These are phyloP conservation scores for Kluyveromyces siamensis DNA, from an alignment of 805 yeast species.

Conservation along the genomic window DNA sequence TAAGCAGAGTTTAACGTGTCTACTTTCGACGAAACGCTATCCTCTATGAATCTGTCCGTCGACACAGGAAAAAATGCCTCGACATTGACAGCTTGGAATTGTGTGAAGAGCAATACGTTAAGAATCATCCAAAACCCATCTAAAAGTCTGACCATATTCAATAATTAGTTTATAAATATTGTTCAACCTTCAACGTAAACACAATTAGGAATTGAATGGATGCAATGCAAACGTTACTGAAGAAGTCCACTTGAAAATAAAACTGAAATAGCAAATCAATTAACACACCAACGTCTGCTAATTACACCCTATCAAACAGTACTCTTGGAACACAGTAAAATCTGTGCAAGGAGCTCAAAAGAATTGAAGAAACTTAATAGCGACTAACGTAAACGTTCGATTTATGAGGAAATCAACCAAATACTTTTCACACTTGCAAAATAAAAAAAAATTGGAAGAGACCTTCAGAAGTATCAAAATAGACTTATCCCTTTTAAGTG, in stretches of 20 bases:
- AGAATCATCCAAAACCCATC: neutral
- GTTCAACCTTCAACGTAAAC: too few relatives aligned
- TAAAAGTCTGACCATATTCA: neutral
- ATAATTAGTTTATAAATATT: too few relatives aligned
- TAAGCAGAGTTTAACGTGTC: neutral
- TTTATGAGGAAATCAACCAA: too few relatives aligned
- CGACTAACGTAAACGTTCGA: too few relatives aligned
- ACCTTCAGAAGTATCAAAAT: too few relatives aligned
- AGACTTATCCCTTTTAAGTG: too few relatives aligned
- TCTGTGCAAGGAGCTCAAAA: neutral
- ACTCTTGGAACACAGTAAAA: too few relatives aligned
- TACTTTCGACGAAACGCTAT: neutral
- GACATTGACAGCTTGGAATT: neutral
- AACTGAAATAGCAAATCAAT: neutral
- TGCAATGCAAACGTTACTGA: neutral
- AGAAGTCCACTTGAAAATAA: neutral
- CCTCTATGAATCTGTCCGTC: neutral
- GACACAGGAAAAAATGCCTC: conserved; percentile 2
- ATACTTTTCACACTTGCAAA: too few relatives aligned
- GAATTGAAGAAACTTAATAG: neutral
- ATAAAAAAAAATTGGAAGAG: too few relatives aligned
- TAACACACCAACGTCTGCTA: neutral
- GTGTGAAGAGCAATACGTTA: neutral
- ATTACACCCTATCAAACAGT: neutral
- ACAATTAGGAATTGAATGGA: neutral